Base-by-base conservation (phyloP, 2,329 filamentous ascomycete genomes). In the Ceratocystis variospora region DNA sequence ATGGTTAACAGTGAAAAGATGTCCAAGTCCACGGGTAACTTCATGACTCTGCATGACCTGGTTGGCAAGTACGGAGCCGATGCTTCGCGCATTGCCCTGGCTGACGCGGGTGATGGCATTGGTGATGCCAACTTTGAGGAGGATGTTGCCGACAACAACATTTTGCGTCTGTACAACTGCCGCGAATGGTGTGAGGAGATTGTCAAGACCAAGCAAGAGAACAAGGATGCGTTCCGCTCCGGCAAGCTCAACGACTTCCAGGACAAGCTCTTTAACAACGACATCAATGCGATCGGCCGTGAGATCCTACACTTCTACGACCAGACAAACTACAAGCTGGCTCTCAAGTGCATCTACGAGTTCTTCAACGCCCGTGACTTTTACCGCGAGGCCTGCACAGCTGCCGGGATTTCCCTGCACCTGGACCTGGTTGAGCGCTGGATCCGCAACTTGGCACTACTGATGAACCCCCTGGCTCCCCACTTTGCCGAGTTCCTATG, bases 91-190 rank as follows among this genome's bases (percentile, higher is more conserved):
- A 88, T 97, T 72, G 91, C 92, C 2, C 85, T 99, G 69, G 93
- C 93, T 19, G 94, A 99, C 75, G 91, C 91, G 12, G 94, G 94
- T 71, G 94, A 99, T 73, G 90, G 89, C 70, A 91, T 96, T 69
- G 88, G 90, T 69, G 94, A 99, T 76, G 92, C 93, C 72, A 99
- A 99, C 80, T 96, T 99, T 70, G 94, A 96, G 73, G 94, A 99
- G 78, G 85, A 88, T 66, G 91, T 96, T 48, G 94, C 94, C 50
- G 94, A 97, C 77, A 89, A 87, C 74, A 92, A 87, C 73, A 95
- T 96, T 72, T 81, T 97, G 69, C 87, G 91, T 72, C 83, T 97
- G 64, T 92, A 85, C 74, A 84, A 80, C 33, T 71, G 25, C 69
- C 69, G 66, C 64, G 89, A 96, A 75, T 97, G 93, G 93, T 92